A percentile compares a stretch with the other conserved stretches of the same genome.
phyloP scores from a whole-genome alignment of 176 grass and related monocot species.

The Musa beccarii region DNA sequence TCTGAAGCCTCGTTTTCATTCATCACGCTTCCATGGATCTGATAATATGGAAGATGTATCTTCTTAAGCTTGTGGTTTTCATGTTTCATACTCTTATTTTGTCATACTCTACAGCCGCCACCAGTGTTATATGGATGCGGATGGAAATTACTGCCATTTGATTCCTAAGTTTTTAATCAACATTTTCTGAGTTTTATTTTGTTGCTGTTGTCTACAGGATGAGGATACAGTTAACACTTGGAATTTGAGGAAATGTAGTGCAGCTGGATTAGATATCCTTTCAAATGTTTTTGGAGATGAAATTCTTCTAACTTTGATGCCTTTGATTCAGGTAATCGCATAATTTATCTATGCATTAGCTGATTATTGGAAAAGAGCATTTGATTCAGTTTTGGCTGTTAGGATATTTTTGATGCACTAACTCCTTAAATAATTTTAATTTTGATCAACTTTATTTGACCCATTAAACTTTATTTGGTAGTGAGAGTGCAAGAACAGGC shows the following conservation, averaged over 20 bases:
- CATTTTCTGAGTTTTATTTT: conserved; percentile 1
- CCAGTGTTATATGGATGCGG: conserved; percentile 1
- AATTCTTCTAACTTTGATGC: conserved; percentile 90
- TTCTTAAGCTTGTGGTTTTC: conserved; percentile 20
- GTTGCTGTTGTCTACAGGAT: conserved; percentile 41
- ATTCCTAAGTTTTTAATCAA: neutral
- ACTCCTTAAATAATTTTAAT: no score
- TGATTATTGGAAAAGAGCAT: neutral
- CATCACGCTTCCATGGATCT: conserved; percentile 92
- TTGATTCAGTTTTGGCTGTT: no score
- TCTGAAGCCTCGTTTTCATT: conserved; percentile 93
- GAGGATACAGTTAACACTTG: conserved; percentile 91
- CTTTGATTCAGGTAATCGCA: conserved; percentile 76
- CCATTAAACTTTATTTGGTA: no score
- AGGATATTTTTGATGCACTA: no score
- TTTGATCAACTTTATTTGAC: no score
- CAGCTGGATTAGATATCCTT: conserved; percentile 89
- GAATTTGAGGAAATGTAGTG: conserved; percentile 94
- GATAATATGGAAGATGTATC: conserved; percentile 77
- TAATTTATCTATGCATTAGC: neutral
- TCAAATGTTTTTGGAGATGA: conserved; percentile 90
- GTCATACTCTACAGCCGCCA: conserved; percentile 1
- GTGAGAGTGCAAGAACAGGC: no score
- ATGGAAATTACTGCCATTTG: conserved; percentile 5
- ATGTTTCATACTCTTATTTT: conserved; percentile 13